These are phyloP conservation scores for Phialophora expanda DNA, from an alignment of 2,329 filamentous ascomycete species.

Conservation along the genomic window DNA sequence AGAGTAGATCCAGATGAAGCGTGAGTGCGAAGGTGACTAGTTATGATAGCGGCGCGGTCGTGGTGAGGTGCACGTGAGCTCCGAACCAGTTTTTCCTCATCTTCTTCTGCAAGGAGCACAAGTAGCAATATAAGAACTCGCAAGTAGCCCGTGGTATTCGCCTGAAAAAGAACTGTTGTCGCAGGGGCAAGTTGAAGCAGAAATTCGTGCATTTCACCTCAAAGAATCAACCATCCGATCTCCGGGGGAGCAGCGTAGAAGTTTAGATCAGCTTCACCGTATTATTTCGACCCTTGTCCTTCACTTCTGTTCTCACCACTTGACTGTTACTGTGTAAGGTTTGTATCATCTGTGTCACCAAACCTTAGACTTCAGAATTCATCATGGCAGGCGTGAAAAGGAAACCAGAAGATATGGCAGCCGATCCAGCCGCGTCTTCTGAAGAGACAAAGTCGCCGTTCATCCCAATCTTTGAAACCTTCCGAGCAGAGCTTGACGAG, in stretches of 20 bases:
- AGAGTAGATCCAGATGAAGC: no score
- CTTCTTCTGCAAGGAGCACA: no score
- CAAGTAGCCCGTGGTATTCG: background rate
- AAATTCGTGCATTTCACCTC: background rate
- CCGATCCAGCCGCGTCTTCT: constrained; percentile 9
- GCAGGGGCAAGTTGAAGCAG: background rate
- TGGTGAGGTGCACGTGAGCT: no score
- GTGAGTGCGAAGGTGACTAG: no score
- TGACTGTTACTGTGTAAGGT: constrained; percentile 3
- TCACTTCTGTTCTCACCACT: background rate
- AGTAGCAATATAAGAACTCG: background rate
- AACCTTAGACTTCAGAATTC: constrained; percentile 5
- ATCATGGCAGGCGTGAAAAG: constrained; percentile 40
- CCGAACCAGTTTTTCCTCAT: no score
- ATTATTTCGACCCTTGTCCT: background rate
- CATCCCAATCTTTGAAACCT: constrained; percentile 78
- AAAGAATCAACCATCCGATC: background rate
- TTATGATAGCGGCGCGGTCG: no score
- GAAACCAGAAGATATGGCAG: constrained; percentile 33
- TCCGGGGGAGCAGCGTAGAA: background rate
- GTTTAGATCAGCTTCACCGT: background rate
- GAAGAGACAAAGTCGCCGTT: constrained; percentile 50
- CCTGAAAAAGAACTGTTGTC: background rate
- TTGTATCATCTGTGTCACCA: background rate
- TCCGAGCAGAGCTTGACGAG: constrained; percentile 86